Conservation (phyloP, 2,329 filamentous ascomycete genomes). For the Claviceps africana region DNA sequence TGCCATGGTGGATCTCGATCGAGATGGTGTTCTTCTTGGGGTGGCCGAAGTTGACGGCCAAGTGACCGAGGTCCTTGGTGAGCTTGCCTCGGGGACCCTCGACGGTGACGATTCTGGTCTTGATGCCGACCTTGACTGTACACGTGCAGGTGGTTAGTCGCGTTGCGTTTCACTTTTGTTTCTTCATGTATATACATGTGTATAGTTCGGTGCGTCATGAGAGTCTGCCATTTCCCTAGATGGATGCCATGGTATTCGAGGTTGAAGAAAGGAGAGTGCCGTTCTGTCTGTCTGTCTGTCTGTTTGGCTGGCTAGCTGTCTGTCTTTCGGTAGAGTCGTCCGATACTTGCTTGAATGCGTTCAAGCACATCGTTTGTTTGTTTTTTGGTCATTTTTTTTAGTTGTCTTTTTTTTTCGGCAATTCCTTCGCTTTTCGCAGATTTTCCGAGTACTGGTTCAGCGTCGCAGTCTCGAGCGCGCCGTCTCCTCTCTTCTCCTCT, state of each 20-base stretch:
- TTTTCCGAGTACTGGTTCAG: no score
- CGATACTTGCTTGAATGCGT: background rate
- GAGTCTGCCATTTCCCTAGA: background rate
- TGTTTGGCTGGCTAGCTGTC: background rate
- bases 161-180: background rate
- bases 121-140: conserved; percentile 94
- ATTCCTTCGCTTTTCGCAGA: background rate
- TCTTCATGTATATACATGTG: no score
- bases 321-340: background rate
- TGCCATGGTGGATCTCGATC: conserved; percentile 97
- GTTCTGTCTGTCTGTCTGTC: background rate
- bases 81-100: conserved; percentile 97
- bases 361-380: background rate
- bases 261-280: background rate
- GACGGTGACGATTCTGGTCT: conserved; percentile 90
- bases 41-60: conserved; percentile 89
- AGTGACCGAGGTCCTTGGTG: conserved; percentile 87
- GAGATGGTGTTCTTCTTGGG: conserved; percentile 77
- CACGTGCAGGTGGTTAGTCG: conserved; percentile 15
- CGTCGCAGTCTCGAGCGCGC: background rate
- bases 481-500: background rate
- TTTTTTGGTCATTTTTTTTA: background rate
- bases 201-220: background rate
- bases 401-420: background rate
- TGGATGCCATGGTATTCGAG: conserved; percentile 1